Conservation (phyloP, 495 filamentous ascomycete species). For the Staphylotrichum longicolle region DNA sequence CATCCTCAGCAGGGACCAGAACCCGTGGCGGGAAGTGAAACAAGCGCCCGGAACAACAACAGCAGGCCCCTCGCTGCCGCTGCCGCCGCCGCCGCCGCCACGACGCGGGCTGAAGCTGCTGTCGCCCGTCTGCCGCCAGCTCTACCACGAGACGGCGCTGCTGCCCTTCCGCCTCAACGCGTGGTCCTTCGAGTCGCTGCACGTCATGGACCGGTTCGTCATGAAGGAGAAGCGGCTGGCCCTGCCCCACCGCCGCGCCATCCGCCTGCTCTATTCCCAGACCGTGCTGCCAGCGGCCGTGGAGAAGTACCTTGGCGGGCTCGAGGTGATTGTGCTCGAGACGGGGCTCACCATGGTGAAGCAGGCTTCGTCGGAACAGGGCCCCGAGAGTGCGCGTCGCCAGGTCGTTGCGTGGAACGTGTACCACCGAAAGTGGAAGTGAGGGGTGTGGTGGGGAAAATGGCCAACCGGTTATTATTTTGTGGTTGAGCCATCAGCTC, state of each 20-base stretch:
- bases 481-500: no score
- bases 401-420: constrained; percentile 13
- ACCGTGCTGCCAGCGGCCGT: constrained; percentile 16
- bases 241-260: constrained; percentile 28
- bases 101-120: constrained; percentile 31
- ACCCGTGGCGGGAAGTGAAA: constrained; percentile 23
- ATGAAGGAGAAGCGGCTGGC: constrained; percentile 33
- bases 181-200: constrained; percentile 32
- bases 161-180: constrained; percentile 33
- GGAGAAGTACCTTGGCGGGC: constrained; percentile 27
- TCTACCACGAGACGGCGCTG: constrained; percentile 35
- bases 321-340: constrained; percentile 26
- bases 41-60: no score
- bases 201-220: constrained; percentile 32
- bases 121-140: constrained; percentile 32
- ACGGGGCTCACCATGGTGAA: constrained; percentile 21
- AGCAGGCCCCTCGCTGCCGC: no score
- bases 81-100: background rate
- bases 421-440: constrained; percentile 9
- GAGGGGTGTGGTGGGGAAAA: background rate
- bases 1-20: constrained; percentile 20
- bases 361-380: constrained; percentile 11
- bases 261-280: constrained; percentile 27
- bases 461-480: no score
- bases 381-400: constrained; percentile 3